Evolutionary conservation across 768 basidiomycete genomes (phyloP).

Genomic region (Amanita inopinata): DNA sequence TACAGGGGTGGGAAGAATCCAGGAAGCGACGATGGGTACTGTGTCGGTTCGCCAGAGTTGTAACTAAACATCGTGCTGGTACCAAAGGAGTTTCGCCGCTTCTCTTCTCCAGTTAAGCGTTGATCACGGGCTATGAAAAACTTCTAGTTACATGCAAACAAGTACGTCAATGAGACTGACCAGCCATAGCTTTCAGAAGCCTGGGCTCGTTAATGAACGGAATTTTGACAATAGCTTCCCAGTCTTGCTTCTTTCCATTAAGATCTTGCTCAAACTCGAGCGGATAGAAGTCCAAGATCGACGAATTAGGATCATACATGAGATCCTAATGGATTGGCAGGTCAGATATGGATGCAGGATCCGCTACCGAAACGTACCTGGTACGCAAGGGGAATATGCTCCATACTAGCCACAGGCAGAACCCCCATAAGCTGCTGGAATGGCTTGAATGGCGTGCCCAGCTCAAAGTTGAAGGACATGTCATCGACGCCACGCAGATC

Average conservation of each 20-base stretch:
- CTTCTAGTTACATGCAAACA: conserved; percentile 1
- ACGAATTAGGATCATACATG: conserved; percentile 77
- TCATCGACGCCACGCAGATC: conserved; percentile 62
- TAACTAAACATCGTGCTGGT: conserved; percentile 75
- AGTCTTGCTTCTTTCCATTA: conserved; percentile 97
- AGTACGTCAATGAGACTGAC: conserved; percentile 29
- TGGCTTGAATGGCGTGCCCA: conserved; percentile 85
- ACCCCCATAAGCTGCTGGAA: conserved; percentile 99
- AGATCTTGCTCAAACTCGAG: conserved; percentile 83
- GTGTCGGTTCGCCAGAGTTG: conserved; percentile 48
- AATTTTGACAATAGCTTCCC: conserved; percentile 99
- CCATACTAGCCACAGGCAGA: conserved; percentile 81
- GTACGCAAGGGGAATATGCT: conserved; percentile 81
- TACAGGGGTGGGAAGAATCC: conserved; percentile 89
- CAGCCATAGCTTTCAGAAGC: conserved; percentile 72
- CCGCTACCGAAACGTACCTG: conserved; percentile 61
- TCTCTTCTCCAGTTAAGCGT: conserved; percentile 68
- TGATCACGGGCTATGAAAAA: conserved; percentile 58
- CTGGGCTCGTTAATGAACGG: conserved; percentile 88
- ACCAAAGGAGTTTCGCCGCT: conserved; percentile 64
- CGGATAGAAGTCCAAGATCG: conserved; percentile 94
- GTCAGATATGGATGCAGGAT: no score
- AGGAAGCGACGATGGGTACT: conserved; percentile 87
- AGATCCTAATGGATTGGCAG: no score
- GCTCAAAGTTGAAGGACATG: conserved; percentile 78